Conservation (phyloP, 345 rosid genomes). For the Populus euphratica region DNA sequence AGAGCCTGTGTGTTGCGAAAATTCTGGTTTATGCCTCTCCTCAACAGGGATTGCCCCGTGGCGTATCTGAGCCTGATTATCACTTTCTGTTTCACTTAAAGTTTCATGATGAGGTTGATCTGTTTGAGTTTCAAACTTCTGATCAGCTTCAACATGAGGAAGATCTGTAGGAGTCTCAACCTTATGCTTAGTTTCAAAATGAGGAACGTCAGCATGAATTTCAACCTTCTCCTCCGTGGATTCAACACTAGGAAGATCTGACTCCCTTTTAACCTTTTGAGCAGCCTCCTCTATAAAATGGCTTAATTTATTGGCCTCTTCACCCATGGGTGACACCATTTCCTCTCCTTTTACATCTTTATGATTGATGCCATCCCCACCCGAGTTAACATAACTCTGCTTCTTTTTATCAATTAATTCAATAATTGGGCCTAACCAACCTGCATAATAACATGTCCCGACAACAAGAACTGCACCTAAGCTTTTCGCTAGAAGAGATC, state of each 20-base stretch:
- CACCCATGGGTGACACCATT: conserved; percentile 26
- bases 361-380: conserved; percentile 20
- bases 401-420: conserved; percentile 36
- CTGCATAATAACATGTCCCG: conserved; percentile 50
- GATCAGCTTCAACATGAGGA: conserved; percentile 14
- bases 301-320: conserved; percentile 30
- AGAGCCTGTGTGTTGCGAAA: conserved; percentile 27
- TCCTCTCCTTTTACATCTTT: conserved; percentile 36
- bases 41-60: conserved; percentile 28
- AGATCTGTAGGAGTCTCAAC: conserved; percentile 6
- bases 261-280: conserved; percentile 12
- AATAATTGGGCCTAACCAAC: conserved; percentile 54
- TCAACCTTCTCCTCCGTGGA: conserved; percentile 32
- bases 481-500: conserved; percentile 42
- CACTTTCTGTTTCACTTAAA: conserved; percentile 23
- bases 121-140: conserved; percentile 13
- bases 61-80: conserved; percentile 25
- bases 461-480: conserved; percentile 44
- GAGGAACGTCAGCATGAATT: conserved; percentile 6
- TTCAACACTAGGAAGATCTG: conserved; percentile 7
- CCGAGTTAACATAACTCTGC: conserved; percentile 23
- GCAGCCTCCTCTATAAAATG: conserved; percentile 19
- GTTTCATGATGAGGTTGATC: conserved; percentile 33
- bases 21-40: conserved; percentile 26
- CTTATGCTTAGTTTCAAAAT: conserved; percentile 20